Evolutionary conservation across 305 asterid species (phyloP).

Genomic region (Salvia sclarea): DNA sequence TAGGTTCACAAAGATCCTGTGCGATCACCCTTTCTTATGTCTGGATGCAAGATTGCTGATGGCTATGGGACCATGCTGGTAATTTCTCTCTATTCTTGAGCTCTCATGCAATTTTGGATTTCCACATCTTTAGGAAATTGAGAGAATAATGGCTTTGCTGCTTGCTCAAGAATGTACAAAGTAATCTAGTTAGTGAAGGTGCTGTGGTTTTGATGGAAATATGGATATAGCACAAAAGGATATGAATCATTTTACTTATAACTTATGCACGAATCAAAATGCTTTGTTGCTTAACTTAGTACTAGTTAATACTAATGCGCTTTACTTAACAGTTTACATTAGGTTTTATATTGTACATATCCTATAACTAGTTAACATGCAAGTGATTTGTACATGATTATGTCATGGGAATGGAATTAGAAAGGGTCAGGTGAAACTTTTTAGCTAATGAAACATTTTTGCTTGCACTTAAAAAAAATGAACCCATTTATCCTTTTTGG

Average conservation of each 20-base stretch:
- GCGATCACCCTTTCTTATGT: slow-evolving; percentile 73
- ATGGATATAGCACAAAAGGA: not conserved
- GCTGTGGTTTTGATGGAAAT: not conserved
- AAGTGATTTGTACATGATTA: not conserved
- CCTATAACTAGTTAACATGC: not conserved
- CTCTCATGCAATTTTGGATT: not conserved
- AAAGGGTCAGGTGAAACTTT: not conserved
- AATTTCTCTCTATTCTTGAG: slow-evolving; percentile 13
- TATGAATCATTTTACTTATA: not conserved
- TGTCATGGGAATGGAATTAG: slow-evolving; percentile 8
- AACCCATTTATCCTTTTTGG: not conserved
- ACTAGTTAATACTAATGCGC: not conserved
- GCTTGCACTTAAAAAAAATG: slow-evolving; percentile 4
- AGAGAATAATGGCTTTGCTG: slow-evolving; percentile 7
- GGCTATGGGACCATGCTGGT: slow-evolving; percentile 93
- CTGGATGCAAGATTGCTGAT: slow-evolving; percentile 90
- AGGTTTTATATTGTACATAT: not conserved
- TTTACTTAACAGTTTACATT: not conserved
- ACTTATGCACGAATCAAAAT: not conserved
- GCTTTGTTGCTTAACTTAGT: not conserved
- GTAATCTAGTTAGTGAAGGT: not conserved
- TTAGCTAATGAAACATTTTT: slow-evolving; percentile 8
- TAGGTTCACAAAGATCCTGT: slow-evolving; percentile 77
- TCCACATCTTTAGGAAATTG: not conserved
- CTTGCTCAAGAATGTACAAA: slow-evolving; percentile 11